Evolutionary conservation across 495 filamentous ascomycete species (phyloP).

Genomic region (Neurospora sp.): DNA sequence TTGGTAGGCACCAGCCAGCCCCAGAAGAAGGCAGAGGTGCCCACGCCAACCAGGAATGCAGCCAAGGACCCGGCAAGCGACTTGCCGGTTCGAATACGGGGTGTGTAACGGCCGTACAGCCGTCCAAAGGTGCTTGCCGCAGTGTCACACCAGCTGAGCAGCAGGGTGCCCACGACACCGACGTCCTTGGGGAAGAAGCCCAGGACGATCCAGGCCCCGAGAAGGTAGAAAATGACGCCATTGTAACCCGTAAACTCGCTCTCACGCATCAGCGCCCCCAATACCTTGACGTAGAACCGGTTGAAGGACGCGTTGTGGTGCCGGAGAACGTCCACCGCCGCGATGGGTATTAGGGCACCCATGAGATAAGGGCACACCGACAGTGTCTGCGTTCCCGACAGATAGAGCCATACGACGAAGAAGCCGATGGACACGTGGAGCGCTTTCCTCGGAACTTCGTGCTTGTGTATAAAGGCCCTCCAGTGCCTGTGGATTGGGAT

Average conservation of each 20-base stretch:
- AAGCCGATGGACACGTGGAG: slow-evolving; percentile 95
- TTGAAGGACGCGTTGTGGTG: slow-evolving; percentile 76
- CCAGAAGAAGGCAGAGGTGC: slow-evolving; percentile 79
- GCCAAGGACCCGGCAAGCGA: slow-evolving; percentile 81
- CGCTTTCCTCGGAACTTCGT: slow-evolving; percentile 66
- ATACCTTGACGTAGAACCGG: slow-evolving; percentile 66
- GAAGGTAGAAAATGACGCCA: slow-evolving; percentile 91
- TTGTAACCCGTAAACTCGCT: slow-evolving; percentile 88
- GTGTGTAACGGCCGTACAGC: slow-evolving; percentile 79
- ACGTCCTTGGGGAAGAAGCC: slow-evolving; percentile 89
- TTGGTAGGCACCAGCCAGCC: slow-evolving; percentile 67
- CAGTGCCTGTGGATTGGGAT: slow-evolving; percentile 86
- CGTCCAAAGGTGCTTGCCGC: slow-evolving; percentile 90
- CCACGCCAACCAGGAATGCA: slow-evolving; percentile 68
- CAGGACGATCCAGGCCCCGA: slow-evolving; percentile 79
- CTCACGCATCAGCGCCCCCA: slow-evolving; percentile 94
- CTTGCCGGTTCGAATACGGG: slow-evolving; percentile 75
- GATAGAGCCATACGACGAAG: slow-evolving; percentile 74
- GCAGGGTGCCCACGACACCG: slow-evolving; percentile 75
- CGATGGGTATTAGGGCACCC: slow-evolving; percentile 76
- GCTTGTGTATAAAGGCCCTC: slow-evolving; percentile 61
- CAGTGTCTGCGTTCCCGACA: slow-evolving; percentile 57
- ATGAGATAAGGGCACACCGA: slow-evolving; percentile 78
- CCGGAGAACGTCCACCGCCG: slow-evolving; percentile 68
- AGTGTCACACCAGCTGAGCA: slow-evolving; percentile 96